A percentile compares a stretch with the other conserved stretches of the same genome.
Evolutionary conservation across 2,329 filamentous ascomycete genomes (phyloP).

Genomic region (Epichloe elymi): DNA sequence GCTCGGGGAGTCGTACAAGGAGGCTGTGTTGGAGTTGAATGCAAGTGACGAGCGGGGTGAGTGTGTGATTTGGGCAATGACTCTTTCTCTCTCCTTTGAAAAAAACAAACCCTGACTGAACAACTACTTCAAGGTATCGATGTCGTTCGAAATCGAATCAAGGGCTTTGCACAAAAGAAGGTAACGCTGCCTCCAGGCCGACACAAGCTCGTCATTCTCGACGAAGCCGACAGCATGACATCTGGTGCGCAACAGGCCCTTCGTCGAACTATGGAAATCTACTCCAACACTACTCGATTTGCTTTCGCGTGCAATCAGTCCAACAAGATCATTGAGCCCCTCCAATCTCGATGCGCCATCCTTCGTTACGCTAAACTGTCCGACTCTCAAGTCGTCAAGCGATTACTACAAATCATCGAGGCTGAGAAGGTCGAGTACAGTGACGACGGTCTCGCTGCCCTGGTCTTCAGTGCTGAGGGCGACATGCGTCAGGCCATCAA

Average conservation of each 20-base stretch:
- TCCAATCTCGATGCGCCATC: constrained; percentile 93
- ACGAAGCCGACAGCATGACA: constrained; percentile 98
- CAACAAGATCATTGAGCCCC: constrained; percentile 98
- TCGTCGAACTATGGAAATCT: constrained; percentile 95
- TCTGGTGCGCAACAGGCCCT: constrained; percentile 91
- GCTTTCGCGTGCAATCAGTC: constrained; percentile 98
- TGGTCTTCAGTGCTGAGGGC: constrained; percentile 93
- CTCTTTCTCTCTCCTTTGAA: background rate
- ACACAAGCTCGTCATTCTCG: constrained; percentile 93
- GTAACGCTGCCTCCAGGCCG: constrained; percentile 82
- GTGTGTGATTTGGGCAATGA: background rate
- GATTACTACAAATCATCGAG: constrained; percentile 82
- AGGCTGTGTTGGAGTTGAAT: constrained; percentile 92
- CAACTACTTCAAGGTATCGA: constrained; percentile 58
- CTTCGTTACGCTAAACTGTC: constrained; percentile 86
- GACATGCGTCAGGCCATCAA: constrained; percentile 99
- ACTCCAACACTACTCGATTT: constrained; percentile 90
- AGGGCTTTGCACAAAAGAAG: constrained; percentile 97
- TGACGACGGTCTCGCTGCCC: constrained; percentile 87
- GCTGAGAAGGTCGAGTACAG: constrained; percentile 83
- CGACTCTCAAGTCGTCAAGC: constrained; percentile 82
- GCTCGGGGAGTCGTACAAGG: constrained; percentile 87
- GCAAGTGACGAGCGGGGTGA: constrained; percentile 84
- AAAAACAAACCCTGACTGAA: background rate
- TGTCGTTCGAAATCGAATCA: constrained; percentile 93